Percentiles rank a stretch among this genome's conserved stretches.
Evolutionary conservation across 129 eudicot species (phyloP).

Genomic region (Oenanthe sinensis): DNA sequence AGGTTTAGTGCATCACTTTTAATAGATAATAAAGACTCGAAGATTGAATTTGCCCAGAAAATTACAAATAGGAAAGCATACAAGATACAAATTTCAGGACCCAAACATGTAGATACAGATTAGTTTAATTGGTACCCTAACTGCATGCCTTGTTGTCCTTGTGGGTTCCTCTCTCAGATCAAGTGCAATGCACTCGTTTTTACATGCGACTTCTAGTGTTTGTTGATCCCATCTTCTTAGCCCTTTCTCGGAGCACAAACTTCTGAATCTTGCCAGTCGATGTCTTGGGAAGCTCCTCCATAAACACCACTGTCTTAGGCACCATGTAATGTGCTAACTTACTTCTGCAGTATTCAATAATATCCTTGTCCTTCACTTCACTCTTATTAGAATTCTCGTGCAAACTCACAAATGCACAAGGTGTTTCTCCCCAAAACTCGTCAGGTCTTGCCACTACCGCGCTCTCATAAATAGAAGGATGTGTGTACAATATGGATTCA

Average conservation of each 20-base stretch:
- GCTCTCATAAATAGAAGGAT: conserved; percentile 50
- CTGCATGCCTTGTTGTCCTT: background rate
- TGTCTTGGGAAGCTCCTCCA: conserved; percentile 64
- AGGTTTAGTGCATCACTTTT: too few relatives aligned
- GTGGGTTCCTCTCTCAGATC: background rate
- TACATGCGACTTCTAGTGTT: background rate
- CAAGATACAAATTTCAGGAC: background rate
- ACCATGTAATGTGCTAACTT: conserved; percentile 64
- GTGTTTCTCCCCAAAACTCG: conserved; percentile 71
- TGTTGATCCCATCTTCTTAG: conserved; percentile 27
- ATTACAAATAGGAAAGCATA: too few relatives aligned
- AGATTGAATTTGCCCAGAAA: too few relatives aligned
- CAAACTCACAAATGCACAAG: conserved; percentile 60
- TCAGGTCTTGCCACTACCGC: conserved; percentile 73
- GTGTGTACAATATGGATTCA: conserved; percentile 53
- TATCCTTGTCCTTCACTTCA: conserved; percentile 23
- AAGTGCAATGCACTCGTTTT: background rate
- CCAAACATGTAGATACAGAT: background rate
- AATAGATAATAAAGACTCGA: too few relatives aligned
- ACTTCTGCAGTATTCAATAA: conserved; percentile 46
- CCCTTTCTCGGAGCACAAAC: conserved; percentile 38
- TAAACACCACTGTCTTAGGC: conserved; percentile 65
- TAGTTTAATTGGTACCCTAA: too few relatives aligned
- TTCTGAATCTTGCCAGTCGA: conserved; percentile 72
- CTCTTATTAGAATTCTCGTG: conserved; percentile 15